These are phyloP conservation scores for Dimocarpus longan DNA, from an alignment of 345 rosid species.

Conservation along the genomic window DNA sequence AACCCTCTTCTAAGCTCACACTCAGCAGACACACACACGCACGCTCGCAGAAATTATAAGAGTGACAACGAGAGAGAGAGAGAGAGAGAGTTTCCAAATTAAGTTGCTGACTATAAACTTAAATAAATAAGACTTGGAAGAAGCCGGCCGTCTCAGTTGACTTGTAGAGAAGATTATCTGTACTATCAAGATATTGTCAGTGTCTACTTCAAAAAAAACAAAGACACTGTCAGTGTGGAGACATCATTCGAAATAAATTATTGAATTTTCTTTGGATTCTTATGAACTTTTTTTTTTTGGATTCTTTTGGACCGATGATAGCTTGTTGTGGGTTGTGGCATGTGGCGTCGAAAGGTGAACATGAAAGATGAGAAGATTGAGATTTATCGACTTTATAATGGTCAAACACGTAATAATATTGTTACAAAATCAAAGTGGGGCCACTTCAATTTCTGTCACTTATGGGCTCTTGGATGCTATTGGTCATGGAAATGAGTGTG, in stretches of 20 bases:
- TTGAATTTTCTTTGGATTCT: neutral
- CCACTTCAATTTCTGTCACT: too few relatives aligned
- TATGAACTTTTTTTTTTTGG: too few relatives aligned
- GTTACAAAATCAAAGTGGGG: too few relatives aligned
- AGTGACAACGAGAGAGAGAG: neutral
- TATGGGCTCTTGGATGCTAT: too few relatives aligned
- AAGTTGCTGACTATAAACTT: neutral
- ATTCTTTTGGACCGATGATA: too few relatives aligned
- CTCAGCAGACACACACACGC: neutral
- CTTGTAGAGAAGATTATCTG: neutral
- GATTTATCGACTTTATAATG: neutral
- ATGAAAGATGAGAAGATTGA: neutral
- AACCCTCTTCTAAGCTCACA: constrained; percentile 6
- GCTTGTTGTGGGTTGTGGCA: neutral
- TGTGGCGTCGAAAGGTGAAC: neutral
- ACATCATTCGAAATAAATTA: neutral
- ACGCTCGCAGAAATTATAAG: too few relatives aligned
- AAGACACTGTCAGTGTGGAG: neutral
- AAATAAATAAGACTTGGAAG: neutral
- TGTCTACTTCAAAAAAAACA: too few relatives aligned
- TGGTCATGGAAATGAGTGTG: too few relatives aligned
- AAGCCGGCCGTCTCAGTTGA: constrained; percentile 15
- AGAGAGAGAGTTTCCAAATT: neutral
- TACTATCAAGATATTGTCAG: neutral
- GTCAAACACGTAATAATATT: too few relatives aligned